Evolutionary conservation across 345 rosid species (phyloP).

Genomic region (Jatropha curcas): DNA sequence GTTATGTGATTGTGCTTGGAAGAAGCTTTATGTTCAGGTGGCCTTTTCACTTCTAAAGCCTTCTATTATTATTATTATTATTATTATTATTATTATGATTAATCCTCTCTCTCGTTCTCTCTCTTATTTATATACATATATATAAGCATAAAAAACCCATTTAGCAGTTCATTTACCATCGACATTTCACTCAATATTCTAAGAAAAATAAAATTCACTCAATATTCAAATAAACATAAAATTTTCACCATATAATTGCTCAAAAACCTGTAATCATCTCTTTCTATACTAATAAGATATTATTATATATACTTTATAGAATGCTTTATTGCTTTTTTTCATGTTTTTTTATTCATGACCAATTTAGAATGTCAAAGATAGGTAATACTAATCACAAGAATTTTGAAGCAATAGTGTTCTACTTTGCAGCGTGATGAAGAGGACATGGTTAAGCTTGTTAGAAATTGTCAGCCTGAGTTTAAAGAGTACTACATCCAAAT

Average conservation of each 20-base stretch:
- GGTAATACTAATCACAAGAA: neutral
- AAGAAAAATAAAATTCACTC: neutral
- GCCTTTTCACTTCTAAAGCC: neutral
- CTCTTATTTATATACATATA: too few species aligned
- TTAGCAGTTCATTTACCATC: neutral
- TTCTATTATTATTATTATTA: neutral
- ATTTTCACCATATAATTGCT: neutral
- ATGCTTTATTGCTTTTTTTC: neutral
- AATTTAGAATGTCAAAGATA: slow-evolving; percentile 11
- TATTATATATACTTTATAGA: neutral
- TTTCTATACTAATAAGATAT: neutral
- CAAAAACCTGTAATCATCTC: neutral
- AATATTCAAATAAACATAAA: neutral
- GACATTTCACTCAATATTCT: neutral
- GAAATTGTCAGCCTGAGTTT: slow-evolving; percentile 73
- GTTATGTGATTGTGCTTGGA: slow-evolving; percentile 80
- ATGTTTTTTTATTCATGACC: neutral
- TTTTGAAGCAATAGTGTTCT: slow-evolving; percentile 13
- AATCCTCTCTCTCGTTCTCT: neutral
- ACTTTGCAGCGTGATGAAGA: slow-evolving; percentile 77
- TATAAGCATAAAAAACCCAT: neutral
- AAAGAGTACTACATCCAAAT: slow-evolving; percentile 90
- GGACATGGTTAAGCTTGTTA: slow-evolving; percentile 77
- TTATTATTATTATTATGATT: neutral
- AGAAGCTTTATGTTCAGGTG: slow-evolving; percentile 91